Evolutionary conservation across 1,139 yeast genomes (phyloP).

Genomic region (Sugiyamaella pinicola): DNA sequence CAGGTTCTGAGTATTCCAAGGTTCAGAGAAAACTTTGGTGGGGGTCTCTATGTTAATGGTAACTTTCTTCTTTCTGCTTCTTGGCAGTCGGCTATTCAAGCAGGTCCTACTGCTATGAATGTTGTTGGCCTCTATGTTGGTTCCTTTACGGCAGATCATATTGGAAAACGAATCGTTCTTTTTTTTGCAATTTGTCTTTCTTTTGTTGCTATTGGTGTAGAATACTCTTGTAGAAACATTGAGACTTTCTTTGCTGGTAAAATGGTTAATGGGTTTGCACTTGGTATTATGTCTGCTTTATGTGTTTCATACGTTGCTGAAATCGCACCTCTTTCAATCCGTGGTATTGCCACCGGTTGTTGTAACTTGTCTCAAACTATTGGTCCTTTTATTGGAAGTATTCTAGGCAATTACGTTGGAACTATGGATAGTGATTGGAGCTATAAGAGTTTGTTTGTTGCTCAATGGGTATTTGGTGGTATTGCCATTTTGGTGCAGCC

Average conservation of each 20-base stretch:
- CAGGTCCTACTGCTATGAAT: conserved; percentile 39
- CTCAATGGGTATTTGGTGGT: conserved; percentile 41
- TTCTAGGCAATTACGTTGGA: conserved; percentile 33
- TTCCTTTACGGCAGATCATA: conserved; percentile 30
- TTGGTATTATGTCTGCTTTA: conserved; percentile 37
- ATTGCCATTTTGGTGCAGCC: conserved; percentile 29
- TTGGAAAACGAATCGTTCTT: conserved; percentile 34
- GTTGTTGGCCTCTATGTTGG: conserved; percentile 30
- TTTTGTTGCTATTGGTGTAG: conserved; percentile 38
- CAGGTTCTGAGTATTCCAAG: conserved; percentile 35
- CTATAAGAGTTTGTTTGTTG: conserved; percentile 39
- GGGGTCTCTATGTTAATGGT: conserved; percentile 34
- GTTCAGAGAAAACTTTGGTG: conserved; percentile 40
- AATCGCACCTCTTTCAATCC: conserved; percentile 40
- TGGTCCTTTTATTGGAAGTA: conserved; percentile 41
- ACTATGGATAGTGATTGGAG: conserved; percentile 37
- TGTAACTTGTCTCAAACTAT: conserved; percentile 39
- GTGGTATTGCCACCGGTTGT: conserved; percentile 39
- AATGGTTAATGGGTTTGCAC: conserved; percentile 37
- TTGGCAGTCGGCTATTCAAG: conserved; percentile 45
- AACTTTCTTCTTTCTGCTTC: conserved; percentile 35
- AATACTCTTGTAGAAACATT: conserved; percentile 37
- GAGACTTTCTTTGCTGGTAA: conserved; percentile 41
- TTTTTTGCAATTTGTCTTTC: conserved; percentile 26
- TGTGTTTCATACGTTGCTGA: conserved; percentile 40